A percentile compares a stretch with the other conserved stretches of the same genome.
These are phyloP conservation scores for Chalara sp. DNA, from an alignment of 2,329 filamentous ascomycete species.

Conservation along the genomic window DNA sequence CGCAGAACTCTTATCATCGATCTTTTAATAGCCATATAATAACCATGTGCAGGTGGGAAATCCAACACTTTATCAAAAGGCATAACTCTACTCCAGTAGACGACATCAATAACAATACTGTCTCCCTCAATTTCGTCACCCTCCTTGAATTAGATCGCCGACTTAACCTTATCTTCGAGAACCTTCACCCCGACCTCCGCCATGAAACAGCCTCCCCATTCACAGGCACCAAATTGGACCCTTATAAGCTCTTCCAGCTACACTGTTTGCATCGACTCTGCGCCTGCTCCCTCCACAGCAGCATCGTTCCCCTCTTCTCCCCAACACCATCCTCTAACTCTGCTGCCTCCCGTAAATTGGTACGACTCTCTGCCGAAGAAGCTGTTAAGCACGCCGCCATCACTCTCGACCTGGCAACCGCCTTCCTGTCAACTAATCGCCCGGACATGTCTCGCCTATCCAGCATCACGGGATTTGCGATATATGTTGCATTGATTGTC, in stretches of 20 bases:
- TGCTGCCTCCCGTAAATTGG: conserved; percentile 6
- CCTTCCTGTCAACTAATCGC: conserved; percentile 4
- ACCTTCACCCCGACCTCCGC: conserved; percentile 6
- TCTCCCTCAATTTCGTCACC: conserved; percentile 1
- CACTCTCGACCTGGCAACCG: conserved; percentile 12
- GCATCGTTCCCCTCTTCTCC: conserved; percentile 13
- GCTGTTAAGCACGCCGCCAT: conserved; percentile 7
- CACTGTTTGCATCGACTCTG: conserved; percentile 10
- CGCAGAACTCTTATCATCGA: not conserved
- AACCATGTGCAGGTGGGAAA: conserved; percentile 9
- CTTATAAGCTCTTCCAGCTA: conserved; percentile 7
- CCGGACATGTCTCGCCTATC: conserved; percentile 8
- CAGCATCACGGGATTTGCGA: conserved; percentile 9
- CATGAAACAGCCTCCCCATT: conserved; percentile 4
- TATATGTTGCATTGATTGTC: conserved; percentile 10
- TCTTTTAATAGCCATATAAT: not conserved
- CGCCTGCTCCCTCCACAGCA: conserved; percentile 8
- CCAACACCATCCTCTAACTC: conserved; percentile 1
- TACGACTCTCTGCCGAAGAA: conserved; percentile 9
- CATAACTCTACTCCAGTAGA: not conserved
- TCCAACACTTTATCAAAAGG: conserved; percentile 10
- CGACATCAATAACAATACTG: not conserved
- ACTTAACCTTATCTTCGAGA: conserved; percentile 5
- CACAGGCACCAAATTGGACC: conserved; percentile 2
- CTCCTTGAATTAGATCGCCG: conserved; percentile 5